Evolutionary conservation across 1,139 yeast species (phyloP).

Genomic region (Hyphopichia buzzinii): DNA sequence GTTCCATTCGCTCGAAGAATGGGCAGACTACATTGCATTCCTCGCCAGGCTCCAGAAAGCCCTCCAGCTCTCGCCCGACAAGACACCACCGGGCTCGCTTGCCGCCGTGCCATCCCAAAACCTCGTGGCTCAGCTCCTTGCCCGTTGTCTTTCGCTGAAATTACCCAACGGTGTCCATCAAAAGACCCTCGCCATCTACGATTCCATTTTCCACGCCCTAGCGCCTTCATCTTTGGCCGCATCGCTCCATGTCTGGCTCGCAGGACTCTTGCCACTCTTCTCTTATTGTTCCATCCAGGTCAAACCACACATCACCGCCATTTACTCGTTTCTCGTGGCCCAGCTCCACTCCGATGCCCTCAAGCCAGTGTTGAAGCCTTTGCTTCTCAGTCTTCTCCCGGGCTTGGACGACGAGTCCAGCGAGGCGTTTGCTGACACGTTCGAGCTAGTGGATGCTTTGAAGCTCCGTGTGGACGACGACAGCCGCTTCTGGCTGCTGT

Average conservation of each 20-base stretch:
- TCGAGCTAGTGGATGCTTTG: slow-evolving; percentile 60
- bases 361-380: slow-evolving; percentile 59
- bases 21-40: slow-evolving; percentile 98
- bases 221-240: slow-evolving; percentile 50
- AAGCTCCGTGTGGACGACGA: slow-evolving; percentile 63
- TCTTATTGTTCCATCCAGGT: slow-evolving; percentile 87
- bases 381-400: slow-evolving; percentile 72
- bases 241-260: slow-evolving; percentile 72
- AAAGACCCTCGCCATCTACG: slow-evolving; percentile 77
- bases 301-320: slow-evolving; percentile 67
- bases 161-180: slow-evolving; percentile 96
- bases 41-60: slow-evolving; percentile 76
- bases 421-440: slow-evolving; percentile 66
- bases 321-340: slow-evolving; percentile 55
- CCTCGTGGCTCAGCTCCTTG: slow-evolving; percentile 49
- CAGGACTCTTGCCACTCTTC: slow-evolving; percentile 83
- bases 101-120: slow-evolving; percentile 39
- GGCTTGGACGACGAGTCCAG: slow-evolving; percentile 92
- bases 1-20: slow-evolving; percentile 87
- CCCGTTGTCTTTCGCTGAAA: slow-evolving; percentile 69
- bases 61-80: slow-evolving; percentile 34
- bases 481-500: slow-evolving; percentile 79
- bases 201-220: slow-evolving; percentile 61
- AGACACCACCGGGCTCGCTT: slow-evolving; percentile 18
- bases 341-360: slow-evolving; percentile 49